Conservation (phyloP, 306 rosid species). For the Calophaca sinica region DNA sequence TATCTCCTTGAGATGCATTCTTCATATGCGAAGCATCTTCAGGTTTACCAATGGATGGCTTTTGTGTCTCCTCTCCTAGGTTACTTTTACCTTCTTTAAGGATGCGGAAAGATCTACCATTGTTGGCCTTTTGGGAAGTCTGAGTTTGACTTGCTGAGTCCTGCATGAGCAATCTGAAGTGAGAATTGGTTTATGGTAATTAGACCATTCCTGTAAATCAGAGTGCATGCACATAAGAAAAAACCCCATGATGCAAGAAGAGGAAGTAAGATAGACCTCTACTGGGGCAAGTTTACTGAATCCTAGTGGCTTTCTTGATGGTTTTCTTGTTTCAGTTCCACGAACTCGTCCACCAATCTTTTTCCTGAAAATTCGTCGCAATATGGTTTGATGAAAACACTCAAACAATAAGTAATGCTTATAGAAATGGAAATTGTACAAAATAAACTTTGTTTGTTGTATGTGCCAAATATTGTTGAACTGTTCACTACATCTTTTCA, state of each 20-base stretch:
- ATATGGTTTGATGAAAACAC: slow-evolving; percentile 27
- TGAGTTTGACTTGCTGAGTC: slow-evolving; percentile 56
- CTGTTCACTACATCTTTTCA: slow-evolving; percentile 16
- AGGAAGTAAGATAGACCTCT: slow-evolving; percentile 62
- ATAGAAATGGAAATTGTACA: slow-evolving; percentile 13
- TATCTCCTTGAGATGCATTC: slow-evolving; percentile 91
- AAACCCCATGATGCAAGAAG: slow-evolving; percentile 23
- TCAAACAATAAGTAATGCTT: slow-evolving; percentile 11
- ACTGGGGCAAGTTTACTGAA: slow-evolving; percentile 72
- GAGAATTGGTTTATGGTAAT: slow-evolving; percentile 33
- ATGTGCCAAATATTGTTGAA: slow-evolving; percentile 7
- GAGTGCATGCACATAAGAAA: slow-evolving; percentile 22
- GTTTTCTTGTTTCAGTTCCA: slow-evolving; percentile 73
- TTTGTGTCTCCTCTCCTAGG: slow-evolving; percentile 50
- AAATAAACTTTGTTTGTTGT: neutral
- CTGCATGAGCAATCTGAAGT: slow-evolving; percentile 57
- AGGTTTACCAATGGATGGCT: slow-evolving; percentile 55
- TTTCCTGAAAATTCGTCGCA: slow-evolving; percentile 68
- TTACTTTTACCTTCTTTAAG: slow-evolving; percentile 55
- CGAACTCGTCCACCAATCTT: slow-evolving; percentile 75
- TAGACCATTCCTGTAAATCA: slow-evolving; percentile 1
- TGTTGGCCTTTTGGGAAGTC: slow-evolving; percentile 55
- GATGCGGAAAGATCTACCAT: slow-evolving; percentile 53
- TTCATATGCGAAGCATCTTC: slow-evolving; percentile 78
- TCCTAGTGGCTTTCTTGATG: slow-evolving; percentile 74